Percentiles rank a stretch among this genome's conserved stretches.
phyloP scores from a whole-genome alignment of 2,329 filamentous ascomycete genomes.

The Mariannaea elegans region DNA sequence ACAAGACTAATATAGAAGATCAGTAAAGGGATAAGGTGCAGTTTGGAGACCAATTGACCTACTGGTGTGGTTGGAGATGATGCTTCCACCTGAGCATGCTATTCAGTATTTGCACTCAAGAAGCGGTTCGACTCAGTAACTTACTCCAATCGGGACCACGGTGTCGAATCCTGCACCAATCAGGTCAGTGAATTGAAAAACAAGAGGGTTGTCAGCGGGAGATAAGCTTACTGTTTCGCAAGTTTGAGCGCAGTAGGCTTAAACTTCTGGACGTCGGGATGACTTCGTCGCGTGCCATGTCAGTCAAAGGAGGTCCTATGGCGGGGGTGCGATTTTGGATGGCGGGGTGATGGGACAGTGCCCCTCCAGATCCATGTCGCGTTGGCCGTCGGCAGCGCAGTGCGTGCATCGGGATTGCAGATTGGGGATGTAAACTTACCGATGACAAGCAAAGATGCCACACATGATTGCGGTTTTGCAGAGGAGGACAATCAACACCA shows the following conservation, averaged over 20 bases:
- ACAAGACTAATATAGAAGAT: slow-evolving; percentile 72
- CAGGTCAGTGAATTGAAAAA: slow-evolving; percentile 24
- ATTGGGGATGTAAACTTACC: slow-evolving; percentile 63
- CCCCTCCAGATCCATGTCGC: slow-evolving; percentile 36
- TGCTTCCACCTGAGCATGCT: slow-evolving; percentile 76
- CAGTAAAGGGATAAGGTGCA: slow-evolving; percentile 28
- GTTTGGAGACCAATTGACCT: slow-evolving; percentile 48
- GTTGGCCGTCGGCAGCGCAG: background rate
- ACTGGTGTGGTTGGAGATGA: slow-evolving; percentile 92
- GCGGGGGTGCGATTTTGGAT: slow-evolving; percentile 38
- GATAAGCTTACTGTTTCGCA: slow-evolving; percentile 81
- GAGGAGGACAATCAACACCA: slow-evolving; percentile 6
- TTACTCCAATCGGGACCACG: slow-evolving; percentile 98
- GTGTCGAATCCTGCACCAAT: slow-evolving; percentile 78
- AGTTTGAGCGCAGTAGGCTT: slow-evolving; percentile 94
- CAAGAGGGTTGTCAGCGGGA: background rate
- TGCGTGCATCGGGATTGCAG: slow-evolving; percentile 10
- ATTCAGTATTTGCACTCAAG: slow-evolving; percentile 41
- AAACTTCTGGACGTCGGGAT: slow-evolving; percentile 95
- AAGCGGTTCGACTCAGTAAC: slow-evolving; percentile 47
- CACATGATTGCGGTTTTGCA: slow-evolving; percentile 73
- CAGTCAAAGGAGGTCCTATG: slow-evolving; percentile 5
- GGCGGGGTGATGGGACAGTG: slow-evolving; percentile 21
- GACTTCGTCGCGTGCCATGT: slow-evolving; percentile 56
- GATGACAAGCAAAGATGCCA: slow-evolving; percentile 96